phyloP scores from a whole-genome alignment of 164 flowering plant genomes.

The Annona cherimola region DNA sequence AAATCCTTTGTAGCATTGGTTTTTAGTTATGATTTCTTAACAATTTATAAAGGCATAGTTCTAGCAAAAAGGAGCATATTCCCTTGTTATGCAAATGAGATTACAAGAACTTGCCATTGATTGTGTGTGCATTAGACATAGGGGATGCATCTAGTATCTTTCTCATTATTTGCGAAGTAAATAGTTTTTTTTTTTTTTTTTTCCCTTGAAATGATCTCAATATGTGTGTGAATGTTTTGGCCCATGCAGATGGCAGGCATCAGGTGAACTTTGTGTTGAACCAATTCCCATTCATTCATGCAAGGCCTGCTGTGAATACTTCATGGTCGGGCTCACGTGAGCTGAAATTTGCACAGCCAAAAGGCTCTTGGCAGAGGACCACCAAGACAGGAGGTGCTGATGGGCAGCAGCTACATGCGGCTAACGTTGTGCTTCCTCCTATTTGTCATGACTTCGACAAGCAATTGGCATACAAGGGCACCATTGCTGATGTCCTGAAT shows the following conservation, averaged over 20 bases:
- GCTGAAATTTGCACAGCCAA: slow-evolving; percentile 32
- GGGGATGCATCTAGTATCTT: background rate
- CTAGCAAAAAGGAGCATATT: no score
- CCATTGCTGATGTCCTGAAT: slow-evolving; percentile 32
- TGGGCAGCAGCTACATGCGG: slow-evolving; percentile 30
- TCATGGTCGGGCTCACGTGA: slow-evolving; percentile 33
- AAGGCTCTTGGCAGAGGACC: slow-evolving; percentile 27
- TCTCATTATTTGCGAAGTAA: background rate
- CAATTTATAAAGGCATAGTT: no score
- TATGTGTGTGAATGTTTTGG: slow-evolving; percentile 4
- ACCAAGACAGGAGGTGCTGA: slow-evolving; percentile 28
- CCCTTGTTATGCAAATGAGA: no score
- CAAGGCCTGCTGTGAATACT: slow-evolving; percentile 26
- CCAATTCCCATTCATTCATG: slow-evolving; percentile 33
- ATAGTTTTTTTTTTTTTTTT: background rate
- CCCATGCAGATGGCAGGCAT: slow-evolving; percentile 46
- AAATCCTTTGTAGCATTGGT: no score
- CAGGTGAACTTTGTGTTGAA: slow-evolving; percentile 39
- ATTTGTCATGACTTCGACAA: slow-evolving; percentile 26
- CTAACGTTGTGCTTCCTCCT: slow-evolving; percentile 19
- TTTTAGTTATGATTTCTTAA: no score
- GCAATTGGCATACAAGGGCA: slow-evolving; percentile 32
- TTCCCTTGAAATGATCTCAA: background rate
- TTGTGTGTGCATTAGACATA: no score
- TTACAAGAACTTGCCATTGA: no score